Evolutionary conservation across 257 asterid genomes (phyloP).

Genomic region (Pogostemon cablin): DNA sequence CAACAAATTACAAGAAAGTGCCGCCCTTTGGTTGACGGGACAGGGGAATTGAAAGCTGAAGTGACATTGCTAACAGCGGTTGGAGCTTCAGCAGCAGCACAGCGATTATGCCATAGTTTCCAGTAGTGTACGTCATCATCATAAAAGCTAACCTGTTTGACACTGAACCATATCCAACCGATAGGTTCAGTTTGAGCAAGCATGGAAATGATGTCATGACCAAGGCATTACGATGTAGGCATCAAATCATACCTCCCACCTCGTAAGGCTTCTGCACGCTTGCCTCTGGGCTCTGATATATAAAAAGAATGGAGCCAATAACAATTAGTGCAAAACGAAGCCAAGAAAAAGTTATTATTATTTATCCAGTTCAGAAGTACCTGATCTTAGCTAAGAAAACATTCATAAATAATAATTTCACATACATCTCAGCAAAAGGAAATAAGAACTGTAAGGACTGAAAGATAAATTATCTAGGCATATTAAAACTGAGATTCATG

Average conservation of each 20-base stretch:
- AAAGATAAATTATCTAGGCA: background rate
- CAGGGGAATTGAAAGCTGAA: slow-evolving; percentile 82
- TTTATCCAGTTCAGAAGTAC: background rate
- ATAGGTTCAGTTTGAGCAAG: slow-evolving; percentile 39
- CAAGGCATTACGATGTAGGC: background rate
- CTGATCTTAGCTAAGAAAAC: background rate
- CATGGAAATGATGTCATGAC: background rate
- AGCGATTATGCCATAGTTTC: slow-evolving; percentile 82
- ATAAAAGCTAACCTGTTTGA: slow-evolving; percentile 92
- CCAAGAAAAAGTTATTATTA: background rate
- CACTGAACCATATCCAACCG: slow-evolving; percentile 60
- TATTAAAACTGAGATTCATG: background rate
- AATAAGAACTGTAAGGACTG: slow-evolving; percentile 12
- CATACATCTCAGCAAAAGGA: background rate
- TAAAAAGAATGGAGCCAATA: slow-evolving; percentile 22
- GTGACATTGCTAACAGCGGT: slow-evolving; percentile 77
- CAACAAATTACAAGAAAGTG: slow-evolving; percentile 98
- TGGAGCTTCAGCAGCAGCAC: slow-evolving; percentile 96
- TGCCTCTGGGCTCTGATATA: slow-evolving; percentile 70
- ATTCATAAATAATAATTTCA: background rate
- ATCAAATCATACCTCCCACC: slow-evolving; percentile 83
- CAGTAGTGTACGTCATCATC: slow-evolving; percentile 93
- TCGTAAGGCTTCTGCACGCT: slow-evolving; percentile 88
- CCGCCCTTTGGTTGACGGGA: slow-evolving; percentile 92
- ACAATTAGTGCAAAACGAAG: background rate